Evolutionary conservation across 805 yeast genomes (phyloP).

Genomic region (Saccharomyces cerevisiae): DNA sequence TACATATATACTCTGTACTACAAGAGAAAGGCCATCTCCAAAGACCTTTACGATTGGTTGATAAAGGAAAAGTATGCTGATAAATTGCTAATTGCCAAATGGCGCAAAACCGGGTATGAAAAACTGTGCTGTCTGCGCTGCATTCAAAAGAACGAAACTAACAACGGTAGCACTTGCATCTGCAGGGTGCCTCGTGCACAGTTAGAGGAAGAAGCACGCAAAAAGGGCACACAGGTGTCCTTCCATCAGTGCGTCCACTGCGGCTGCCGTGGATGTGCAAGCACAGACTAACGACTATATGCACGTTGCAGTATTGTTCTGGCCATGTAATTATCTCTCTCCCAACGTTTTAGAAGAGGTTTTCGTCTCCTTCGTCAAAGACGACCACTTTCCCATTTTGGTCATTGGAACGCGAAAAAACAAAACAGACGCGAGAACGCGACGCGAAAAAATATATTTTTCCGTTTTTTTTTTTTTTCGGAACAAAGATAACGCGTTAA

Average conservation of each 20-base stretch:
- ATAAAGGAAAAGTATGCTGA: constrained; percentile 61
- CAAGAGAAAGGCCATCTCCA: constrained; percentile 57
- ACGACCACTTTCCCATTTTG: neutral
- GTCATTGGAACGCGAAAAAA: neutral
- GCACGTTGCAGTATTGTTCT: neutral
- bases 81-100: constrained; percentile 66
- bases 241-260: constrained; percentile 63
- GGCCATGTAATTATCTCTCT: neutral
- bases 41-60: constrained; percentile 66
- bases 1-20: constrained; percentile 70
- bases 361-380: neutral
- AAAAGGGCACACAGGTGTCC: constrained; percentile 18
- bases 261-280: constrained; percentile 81
- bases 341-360: neutral
- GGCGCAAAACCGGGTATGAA: constrained; percentile 83
- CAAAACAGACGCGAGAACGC: neutral
- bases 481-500: neutral
- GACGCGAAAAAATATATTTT: neutral
- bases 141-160: constrained; percentile 53
- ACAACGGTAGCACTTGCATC: constrained; percentile 64
- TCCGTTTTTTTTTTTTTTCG: neutral
- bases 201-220: constrained; percentile 30
- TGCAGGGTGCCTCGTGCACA: constrained; percentile 74
- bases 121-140: constrained; percentile 76
- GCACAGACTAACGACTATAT: constrained; percentile 43